phyloP scores from a whole-genome alignment of 2,329 filamentous ascomycete species.

The Xylaria sp. region DNA sequence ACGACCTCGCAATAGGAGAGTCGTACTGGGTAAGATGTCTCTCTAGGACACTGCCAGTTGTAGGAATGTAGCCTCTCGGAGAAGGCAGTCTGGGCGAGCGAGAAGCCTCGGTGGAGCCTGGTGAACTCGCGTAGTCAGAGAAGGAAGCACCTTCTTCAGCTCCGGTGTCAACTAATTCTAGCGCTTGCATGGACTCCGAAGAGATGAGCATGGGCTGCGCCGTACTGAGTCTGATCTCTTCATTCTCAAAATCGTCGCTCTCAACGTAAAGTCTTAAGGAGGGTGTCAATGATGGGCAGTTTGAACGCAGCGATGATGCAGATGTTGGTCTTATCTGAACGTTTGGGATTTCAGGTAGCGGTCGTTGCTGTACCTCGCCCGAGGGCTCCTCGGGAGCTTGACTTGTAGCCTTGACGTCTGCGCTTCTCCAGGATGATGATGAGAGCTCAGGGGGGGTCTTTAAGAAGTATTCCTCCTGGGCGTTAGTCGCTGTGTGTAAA shows the following conservation, averaged over 20 bases:
- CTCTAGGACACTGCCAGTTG: conserved; percentile 48
- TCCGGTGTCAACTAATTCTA: conserved; percentile 39
- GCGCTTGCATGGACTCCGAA: conserved; percentile 45
- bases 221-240: conserved; percentile 46
- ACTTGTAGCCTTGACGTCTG: conserved; percentile 5
- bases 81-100: conserved; percentile 43
- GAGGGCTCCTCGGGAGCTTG: conserved; percentile 17
- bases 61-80: conserved; percentile 46
- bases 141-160: conserved; percentile 40
- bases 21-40: conserved; percentile 46
- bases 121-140: conserved; percentile 48
- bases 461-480: conserved; percentile 35
- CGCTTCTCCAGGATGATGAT: conserved; percentile 3
- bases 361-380: conserved; percentile 40
- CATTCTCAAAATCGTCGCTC: conserved; percentile 48
- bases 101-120: conserved; percentile 42
- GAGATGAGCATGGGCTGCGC: conserved; percentile 46
- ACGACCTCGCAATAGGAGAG: conserved; percentile 38
- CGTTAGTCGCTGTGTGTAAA: neutral
- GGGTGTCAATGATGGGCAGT: conserved; percentile 49
- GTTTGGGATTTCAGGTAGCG: conserved; percentile 47
- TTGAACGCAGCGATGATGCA: conserved; percentile 45
- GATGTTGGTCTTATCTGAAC: conserved; percentile 42
- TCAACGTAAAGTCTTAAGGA: conserved; percentile 48
- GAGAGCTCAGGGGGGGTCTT: conserved; percentile 37